These are phyloP conservation scores for Clitopilus passeckerianus DNA, from an alignment of 768 basidiomycete species.

Conservation along the genomic window DNA sequence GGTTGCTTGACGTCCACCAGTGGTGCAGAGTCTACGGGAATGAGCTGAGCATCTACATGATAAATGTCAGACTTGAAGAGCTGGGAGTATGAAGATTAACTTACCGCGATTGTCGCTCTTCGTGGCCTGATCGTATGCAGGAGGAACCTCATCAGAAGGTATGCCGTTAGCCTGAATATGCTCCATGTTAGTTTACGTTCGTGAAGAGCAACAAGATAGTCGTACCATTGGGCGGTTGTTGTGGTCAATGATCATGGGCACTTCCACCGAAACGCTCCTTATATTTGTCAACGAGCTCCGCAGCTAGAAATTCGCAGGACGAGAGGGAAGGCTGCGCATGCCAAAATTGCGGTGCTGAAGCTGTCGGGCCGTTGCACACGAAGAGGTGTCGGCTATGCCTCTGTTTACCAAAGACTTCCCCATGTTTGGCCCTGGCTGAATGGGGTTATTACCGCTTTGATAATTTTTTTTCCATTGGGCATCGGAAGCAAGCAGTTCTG, in stretches of 20 bases:
- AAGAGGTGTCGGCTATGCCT: background rate
- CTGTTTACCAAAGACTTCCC: background rate
- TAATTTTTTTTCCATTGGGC: constrained; percentile 11
- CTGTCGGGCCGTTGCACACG: background rate
- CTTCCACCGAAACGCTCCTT: background rate
- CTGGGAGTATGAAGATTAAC: constrained; percentile 2
- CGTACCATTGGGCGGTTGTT: constrained; percentile 20
- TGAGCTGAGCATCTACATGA: background rate
- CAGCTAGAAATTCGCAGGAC: background rate
- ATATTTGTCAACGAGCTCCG: background rate
- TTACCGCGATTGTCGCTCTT: constrained; percentile 16
- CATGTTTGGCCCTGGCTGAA: background rate
- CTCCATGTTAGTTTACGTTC: background rate
- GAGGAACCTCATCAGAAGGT: constrained; percentile 40
- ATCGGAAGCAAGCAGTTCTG: constrained; percentile 13
- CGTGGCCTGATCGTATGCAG: constrained; percentile 39
- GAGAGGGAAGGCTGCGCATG: constrained; percentile 6
- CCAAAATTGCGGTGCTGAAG: constrained; percentile 3
- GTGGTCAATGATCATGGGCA: constrained; percentile 23
- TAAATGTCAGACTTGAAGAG: background rate
- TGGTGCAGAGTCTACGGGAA: background rate
- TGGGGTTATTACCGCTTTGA: constrained; percentile 1
- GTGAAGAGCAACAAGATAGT: background rate
- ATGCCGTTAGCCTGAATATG: constrained; percentile 8
- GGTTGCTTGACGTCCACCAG: background rate